A percentile compares a stretch with the other conserved stretches of the same genome.
phyloP scores from a whole-genome alignment of 768 basidiomycete genomes.

The Hortiboletus campestris region DNA sequence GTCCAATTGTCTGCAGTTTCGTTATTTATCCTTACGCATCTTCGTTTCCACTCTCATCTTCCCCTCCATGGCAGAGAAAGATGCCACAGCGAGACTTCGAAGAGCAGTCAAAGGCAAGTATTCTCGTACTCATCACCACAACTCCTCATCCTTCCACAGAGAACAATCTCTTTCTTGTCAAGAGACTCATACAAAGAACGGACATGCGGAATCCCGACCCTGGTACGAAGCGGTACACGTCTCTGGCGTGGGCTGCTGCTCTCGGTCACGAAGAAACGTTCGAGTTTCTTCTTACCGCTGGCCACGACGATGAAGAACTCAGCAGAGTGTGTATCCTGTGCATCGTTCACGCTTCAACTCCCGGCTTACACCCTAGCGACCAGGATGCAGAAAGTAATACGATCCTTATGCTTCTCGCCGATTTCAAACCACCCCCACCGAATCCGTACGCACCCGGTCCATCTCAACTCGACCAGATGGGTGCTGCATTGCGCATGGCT shows the following conservation, averaged over 20 bases:
- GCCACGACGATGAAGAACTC: constrained; percentile 92
- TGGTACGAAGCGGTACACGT: constrained; percentile 72
- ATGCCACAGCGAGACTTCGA: constrained; percentile 69
- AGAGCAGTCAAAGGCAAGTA: constrained; percentile 73
- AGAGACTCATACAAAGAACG: constrained; percentile 78
- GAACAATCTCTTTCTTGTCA: constrained; percentile 92
- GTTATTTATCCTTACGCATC: constrained; percentile 19
- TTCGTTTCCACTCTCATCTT: constrained; percentile 23
- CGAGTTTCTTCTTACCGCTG: constrained; percentile 79
- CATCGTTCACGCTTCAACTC: constrained; percentile 3
- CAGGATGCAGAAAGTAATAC: constrained; percentile 94
- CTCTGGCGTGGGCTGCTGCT: constrained; percentile 88
- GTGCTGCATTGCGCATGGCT: constrained; percentile 83
- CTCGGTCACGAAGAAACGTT: constrained; percentile 91
- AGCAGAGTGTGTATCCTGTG: constrained; percentile 63
- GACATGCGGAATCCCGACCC: constrained; percentile 93
- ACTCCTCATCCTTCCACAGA: constrained; percentile 48
- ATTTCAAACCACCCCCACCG: constrained; percentile 56
- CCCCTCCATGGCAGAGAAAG: constrained; percentile 74
- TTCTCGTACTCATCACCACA: background rate
- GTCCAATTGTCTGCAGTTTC: constrained; percentile 27
- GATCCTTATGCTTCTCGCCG: constrained; percentile 89
- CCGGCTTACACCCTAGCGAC: constrained; percentile 17
- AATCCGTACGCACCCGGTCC: constrained; percentile 47
- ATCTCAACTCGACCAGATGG: constrained; percentile 59